Conservation (phyloP, 225 moss, liverwort and hornwort genomes). For the Ulota crispa region DNA sequence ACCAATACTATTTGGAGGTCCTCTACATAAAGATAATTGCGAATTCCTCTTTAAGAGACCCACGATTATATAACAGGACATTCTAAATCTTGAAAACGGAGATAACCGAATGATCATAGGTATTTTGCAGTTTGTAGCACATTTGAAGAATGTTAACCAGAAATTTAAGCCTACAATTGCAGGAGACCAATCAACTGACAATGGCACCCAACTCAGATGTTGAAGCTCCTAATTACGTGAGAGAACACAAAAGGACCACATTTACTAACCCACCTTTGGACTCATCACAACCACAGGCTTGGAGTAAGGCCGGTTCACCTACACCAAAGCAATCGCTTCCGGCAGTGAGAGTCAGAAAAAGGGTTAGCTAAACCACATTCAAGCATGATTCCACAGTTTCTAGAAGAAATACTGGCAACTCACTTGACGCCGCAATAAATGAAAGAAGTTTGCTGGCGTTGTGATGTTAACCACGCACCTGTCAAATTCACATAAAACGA, state of each 20-base stretch:
- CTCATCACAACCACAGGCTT: slow-evolving; percentile 73
- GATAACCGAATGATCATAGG: not conserved
- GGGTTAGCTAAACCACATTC: slow-evolving; percentile 1
- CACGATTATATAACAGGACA: not conserved
- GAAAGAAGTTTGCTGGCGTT: slow-evolving; percentile 65
- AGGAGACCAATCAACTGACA: not conserved
- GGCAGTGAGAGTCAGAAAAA: slow-evolving; percentile 12
- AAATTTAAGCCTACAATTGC: not conserved
- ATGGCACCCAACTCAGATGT: slow-evolving; percentile 12
- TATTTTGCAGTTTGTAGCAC: not conserved
- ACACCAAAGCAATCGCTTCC: slow-evolving; percentile 32
- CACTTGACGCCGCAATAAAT: slow-evolving; percentile 67
- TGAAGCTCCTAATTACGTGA: slow-evolving; percentile 6
- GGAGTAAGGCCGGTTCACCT: slow-evolving; percentile 67
- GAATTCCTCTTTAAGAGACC: not conserved
- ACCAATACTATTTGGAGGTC: not conserved
- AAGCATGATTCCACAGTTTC: slow-evolving; percentile 5
- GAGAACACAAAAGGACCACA: not conserved
- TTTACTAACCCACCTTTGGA: slow-evolving; percentile 50
- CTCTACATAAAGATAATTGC: not conserved
- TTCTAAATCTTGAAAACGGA: not conserved
- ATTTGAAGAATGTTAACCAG: not conserved
- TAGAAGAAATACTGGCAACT: slow-evolving; percentile 20
- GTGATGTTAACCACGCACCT: slow-evolving; percentile 68
- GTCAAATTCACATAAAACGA: slow-evolving; percentile 27